Conservation (phyloP, 2,329 filamentous ascomycete species). For the Colletotrichum phormii region DNA sequence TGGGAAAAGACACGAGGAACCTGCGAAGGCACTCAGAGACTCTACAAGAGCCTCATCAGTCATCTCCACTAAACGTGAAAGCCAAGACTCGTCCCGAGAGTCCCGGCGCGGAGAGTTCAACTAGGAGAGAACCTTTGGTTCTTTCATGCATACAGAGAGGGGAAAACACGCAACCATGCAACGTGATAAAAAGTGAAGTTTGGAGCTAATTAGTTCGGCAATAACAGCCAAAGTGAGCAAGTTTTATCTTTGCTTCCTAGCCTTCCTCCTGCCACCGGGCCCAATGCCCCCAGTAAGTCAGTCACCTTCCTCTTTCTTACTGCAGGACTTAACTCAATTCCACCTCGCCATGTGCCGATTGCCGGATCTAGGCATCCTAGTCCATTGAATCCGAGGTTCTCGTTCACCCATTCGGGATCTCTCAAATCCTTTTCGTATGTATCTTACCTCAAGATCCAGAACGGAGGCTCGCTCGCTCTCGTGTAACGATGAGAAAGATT, state of each 20-base stretch:
- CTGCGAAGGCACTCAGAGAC: not conserved
- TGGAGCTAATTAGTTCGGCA: not conserved
- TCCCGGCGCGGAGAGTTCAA: not conserved
- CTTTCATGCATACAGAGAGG: not conserved
- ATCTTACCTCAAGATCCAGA: not conserved
- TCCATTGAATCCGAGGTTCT: not conserved
- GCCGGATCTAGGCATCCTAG: not conserved
- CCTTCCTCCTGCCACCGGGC: not conserved
- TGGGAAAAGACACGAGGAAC: not conserved
- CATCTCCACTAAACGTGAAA: not conserved
- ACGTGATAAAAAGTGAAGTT: not conserved
- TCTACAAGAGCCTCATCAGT: not conserved
- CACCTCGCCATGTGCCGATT: not conserved
- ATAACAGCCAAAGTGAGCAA: conserved; percentile 2
- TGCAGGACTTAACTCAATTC: not conserved
- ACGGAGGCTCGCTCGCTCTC: not conserved
- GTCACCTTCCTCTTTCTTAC: not conserved
- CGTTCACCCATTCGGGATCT: not conserved
- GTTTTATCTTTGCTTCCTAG: not conserved
- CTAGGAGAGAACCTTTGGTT: not conserved
- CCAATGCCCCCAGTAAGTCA: not conserved
- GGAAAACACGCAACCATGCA: not conserved
- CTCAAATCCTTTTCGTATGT: not conserved
- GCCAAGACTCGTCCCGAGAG: not conserved
- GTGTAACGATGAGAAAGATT: not conserved